These are phyloP conservation scores for Pythium dissotocum DNA, from an alignment of 352 stramenopile species.

Conservation along the genomic window DNA sequence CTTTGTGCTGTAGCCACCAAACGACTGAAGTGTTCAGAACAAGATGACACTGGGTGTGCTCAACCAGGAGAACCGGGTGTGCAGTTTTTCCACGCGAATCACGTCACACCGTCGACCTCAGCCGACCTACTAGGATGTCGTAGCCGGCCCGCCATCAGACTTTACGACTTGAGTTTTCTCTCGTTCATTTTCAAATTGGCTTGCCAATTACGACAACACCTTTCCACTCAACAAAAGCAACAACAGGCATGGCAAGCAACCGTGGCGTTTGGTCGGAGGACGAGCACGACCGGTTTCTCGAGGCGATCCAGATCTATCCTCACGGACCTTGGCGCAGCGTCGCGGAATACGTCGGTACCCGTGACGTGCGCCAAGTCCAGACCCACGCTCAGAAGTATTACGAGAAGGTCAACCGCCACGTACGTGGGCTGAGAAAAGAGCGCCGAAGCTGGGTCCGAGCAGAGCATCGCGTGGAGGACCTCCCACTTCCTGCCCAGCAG, in stretches of 20 bases:
- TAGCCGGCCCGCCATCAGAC: too few species aligned
- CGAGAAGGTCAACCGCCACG: conserved; percentile 64
- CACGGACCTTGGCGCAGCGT: conserved; percentile 37
- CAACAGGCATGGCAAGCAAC: conserved; percentile 9
- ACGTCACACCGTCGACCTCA: too few species aligned
- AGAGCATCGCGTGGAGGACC: conserved; percentile 22
- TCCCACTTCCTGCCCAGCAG: conserved; percentile 9
- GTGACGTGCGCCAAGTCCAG: conserved; percentile 65
- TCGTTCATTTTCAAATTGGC: neutral
- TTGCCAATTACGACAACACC: neutral
- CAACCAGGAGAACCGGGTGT: too few species aligned
- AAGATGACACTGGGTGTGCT: too few species aligned
- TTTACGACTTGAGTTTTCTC: neutral
- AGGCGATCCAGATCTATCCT: conserved; percentile 35
- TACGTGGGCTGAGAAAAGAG: conserved; percentile 58
- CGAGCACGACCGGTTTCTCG: conserved; percentile 39
- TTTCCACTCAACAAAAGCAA: neutral
- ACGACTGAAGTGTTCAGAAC: too few species aligned
- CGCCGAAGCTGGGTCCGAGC: conserved; percentile 37
- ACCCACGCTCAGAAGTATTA: conserved; percentile 64
- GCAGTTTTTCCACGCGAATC: too few species aligned
- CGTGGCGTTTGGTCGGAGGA: conserved; percentile 36
- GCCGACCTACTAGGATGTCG: neutral
- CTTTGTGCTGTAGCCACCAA: too few species aligned
- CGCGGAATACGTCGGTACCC: conserved; percentile 29